Base-by-base conservation (phyloP, 176 grass and related monocot species). In the Cenchrus purpureus region DNA sequence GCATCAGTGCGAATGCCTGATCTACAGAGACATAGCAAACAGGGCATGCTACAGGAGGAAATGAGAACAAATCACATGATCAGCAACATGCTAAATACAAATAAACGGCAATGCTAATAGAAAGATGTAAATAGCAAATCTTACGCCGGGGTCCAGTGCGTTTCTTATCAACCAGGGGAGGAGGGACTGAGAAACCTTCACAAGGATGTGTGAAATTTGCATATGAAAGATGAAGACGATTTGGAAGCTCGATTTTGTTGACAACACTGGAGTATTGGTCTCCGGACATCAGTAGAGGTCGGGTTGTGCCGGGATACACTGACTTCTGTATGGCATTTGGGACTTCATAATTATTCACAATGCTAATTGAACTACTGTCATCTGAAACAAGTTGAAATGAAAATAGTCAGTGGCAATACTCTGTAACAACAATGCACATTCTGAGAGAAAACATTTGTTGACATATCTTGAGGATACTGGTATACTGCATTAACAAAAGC, bases 71-170 rank as follows among this genome's bases (percentile, higher is more conserved):
- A 80, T 48, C 40, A 78, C 62, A 72, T 9, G 11, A 66, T 34
- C 42, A 79, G 68, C 29, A 9, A 83, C 17, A 63, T 68, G 16
- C 55, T 45, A 16, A 70, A 50, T 42, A 68, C 40, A 82, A 71
- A 73, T 19, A 0, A 55, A 25, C 31, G 74, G 42, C 29, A 67
- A 65, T 76, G 22, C 34, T 62, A 49, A 19, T 34, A 65, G 43
- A 54, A 40, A 80, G 8, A 54, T 46, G 45, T 25, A 55, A 84
- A 70, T 17, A 72, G 69, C 8, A 87, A 80, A 76, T 88, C 97
- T 96, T 91, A 99, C 97, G 84, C 7, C 97, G 93, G 68, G 97
- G 97, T 51, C 97, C 97, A 62, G 88, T 99, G 65, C 91, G 97
- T 77, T 94, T 99, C 90, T 78, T 90, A 86, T 93, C 89, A 83